Evolutionary conservation across 345 rosid genomes (phyloP), one percentile per base, ranked within the genome.

Genomic region (Eucalyptus grandis): DNA sequence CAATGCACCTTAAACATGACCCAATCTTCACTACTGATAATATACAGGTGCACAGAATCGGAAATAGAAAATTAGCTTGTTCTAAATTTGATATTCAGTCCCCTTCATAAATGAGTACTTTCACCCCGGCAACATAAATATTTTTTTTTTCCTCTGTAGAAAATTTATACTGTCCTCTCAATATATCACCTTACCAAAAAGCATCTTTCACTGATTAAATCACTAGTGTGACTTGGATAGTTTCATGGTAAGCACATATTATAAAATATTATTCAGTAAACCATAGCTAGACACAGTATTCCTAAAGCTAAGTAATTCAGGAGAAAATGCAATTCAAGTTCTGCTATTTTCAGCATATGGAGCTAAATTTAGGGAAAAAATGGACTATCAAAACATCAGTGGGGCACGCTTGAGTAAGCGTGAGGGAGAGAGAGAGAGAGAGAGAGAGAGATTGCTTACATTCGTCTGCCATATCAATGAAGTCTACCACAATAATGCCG

Each of bases 401-500:
- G n/a, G 34, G 47, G 30, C 47, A 37, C 3, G 9, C 26, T 77
- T 77, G 83, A 37, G 47, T 37, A 24, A 17, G 56, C 21, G 0
- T 69, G 14, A 26, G 62, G 17, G n/a, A n/a, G n/a, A n/a, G 51
- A 2, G 51, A 60, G 90, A 43, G 90, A 87, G 65, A 88, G 46
- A 92, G 83, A 91, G 93, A 90, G 89, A 92, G 88, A 93, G 77
- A 11, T 58, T 3, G 90, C 98, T 94, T 90, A 98, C 99, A 95
- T 86, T 97, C 99, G 92, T 97, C 98, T 77, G 85, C 97, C 99
- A 97, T 97, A 93, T 96, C 99, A 69, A 98, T 98, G 93, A 98
- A 98, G 96, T 98, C 99, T 49, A 98, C 99, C 88, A 98, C 99
- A 90, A 98, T 98, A 91, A 97, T 98, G 92, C 99, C 99, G 26